Evolutionary conservation across 768 basidiomycete genomes (phyloP).

Genomic region (Suillus cothurnatus): DNA sequence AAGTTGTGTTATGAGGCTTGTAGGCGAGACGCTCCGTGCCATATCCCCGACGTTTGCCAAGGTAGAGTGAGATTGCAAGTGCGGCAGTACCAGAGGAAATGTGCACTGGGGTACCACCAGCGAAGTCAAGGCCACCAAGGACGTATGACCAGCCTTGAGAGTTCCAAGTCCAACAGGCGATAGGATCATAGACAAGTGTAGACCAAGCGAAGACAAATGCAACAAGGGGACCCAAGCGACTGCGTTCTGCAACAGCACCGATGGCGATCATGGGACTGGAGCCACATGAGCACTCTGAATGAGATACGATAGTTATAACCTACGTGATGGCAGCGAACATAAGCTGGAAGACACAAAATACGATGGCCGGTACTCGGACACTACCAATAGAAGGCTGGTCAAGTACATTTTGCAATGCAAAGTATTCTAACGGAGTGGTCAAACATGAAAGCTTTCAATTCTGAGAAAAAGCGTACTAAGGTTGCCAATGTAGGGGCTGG

Average conservation of each 20-base stretch:
- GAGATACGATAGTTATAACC: conserved; percentile 23
- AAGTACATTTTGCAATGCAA: conserved; percentile 79
- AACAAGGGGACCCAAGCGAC: conserved; percentile 80
- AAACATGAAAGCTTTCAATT: neutral
- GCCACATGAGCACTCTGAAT: conserved; percentile 15
- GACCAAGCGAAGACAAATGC: conserved; percentile 92
- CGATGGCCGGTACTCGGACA: conserved; percentile 66
- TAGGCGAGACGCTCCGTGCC: conserved; percentile 90
- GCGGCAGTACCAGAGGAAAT: conserved; percentile 93
- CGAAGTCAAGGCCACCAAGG: conserved; percentile 88
- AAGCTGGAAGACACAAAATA: conserved; percentile 84
- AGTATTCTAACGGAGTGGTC: conserved; percentile 60
- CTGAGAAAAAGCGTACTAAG: conserved; percentile 53
- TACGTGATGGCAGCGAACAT: conserved; percentile 92
- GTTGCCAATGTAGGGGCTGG: conserved; percentile 78
- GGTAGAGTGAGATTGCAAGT: conserved; percentile 86
- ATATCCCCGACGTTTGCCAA: conserved; percentile 90
- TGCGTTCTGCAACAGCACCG: conserved; percentile 91
- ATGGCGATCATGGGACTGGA: conserved; percentile 81
- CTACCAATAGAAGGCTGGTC: conserved; percentile 75
- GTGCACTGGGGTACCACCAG: conserved; percentile 96
- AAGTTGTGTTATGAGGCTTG: conserved; percentile 92
- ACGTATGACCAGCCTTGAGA: conserved; percentile 71
- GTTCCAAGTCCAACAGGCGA: conserved; percentile 98
- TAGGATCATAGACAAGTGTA: conserved; percentile 88